A percentile compares a stretch with the other conserved stretches of the same genome.
Evolutionary conservation across 1,284 basidiomycete species (phyloP).

Genomic region (Polyporus tsugae): DNA sequence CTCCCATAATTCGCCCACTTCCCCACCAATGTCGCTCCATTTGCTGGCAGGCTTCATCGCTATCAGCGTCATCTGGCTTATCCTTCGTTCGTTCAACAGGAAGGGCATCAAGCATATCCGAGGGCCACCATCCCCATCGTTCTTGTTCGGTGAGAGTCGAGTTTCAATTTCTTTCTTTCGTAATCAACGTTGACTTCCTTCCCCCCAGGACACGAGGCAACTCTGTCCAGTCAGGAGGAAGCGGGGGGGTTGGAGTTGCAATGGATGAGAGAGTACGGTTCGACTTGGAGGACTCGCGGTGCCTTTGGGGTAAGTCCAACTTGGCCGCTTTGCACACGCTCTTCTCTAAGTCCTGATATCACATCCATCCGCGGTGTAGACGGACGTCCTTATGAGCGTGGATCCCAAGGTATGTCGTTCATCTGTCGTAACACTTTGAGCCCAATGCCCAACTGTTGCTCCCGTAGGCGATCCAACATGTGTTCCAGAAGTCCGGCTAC

Average conservation of each 20-base stretch:
- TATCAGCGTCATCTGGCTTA: background rate
- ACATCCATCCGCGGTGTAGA: constrained; percentile 1
- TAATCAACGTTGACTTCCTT: background rate
- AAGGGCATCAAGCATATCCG: constrained; percentile 5
- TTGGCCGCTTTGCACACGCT: background rate
- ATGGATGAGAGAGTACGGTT: constrained; percentile 35
- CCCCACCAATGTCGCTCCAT: background rate
- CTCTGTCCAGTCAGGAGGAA: constrained; percentile 29
- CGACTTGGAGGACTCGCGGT: constrained; percentile 31
- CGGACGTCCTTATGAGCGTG: constrained; percentile 24
- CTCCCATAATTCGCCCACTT: background rate
- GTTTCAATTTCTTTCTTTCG: too few relatives aligned
- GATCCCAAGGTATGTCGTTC: constrained; percentile 23
- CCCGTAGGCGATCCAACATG: constrained; percentile 38
- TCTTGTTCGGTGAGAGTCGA: constrained; percentile 4
- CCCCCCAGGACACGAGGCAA: constrained; percentile 29
- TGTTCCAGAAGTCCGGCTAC: constrained; percentile 40
- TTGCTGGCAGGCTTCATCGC: background rate
- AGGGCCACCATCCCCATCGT: constrained; percentile 7
- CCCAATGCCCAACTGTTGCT: too few relatives aligned
- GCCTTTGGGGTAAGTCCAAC: constrained; percentile 30
- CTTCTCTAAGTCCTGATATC: background rate
- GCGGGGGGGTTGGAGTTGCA: constrained; percentile 35
- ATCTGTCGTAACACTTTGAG: background rate
- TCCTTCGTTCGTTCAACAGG: background rate